phyloP scores from a whole-genome alignment of 1,139 yeast genomes.

The Yamadazyma sp. region DNA sequence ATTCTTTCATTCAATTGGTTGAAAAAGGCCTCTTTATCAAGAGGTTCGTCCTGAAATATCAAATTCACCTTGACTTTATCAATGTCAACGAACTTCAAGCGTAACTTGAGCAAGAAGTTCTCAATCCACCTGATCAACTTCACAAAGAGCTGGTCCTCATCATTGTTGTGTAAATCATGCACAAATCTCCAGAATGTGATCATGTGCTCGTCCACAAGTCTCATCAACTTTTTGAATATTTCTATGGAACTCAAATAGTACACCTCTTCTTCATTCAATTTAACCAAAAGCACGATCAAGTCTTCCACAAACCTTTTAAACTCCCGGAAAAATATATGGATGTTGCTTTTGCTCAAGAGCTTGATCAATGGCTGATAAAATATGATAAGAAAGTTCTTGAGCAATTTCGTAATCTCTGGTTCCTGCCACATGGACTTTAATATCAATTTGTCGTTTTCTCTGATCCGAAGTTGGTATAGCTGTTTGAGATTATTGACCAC shows the following conservation, averaged over 20 bases:
- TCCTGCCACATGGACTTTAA: slow-evolving; percentile 82
- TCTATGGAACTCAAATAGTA: slow-evolving; percentile 44
- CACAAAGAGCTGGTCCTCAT: slow-evolving; percentile 68
- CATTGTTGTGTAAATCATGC: slow-evolving; percentile 73
- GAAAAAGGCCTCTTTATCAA: slow-evolving; percentile 27
- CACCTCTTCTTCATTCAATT: slow-evolving; percentile 47
- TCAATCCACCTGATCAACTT: slow-evolving; percentile 70
- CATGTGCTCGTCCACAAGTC: slow-evolving; percentile 67
- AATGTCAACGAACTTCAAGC: slow-evolving; percentile 59
- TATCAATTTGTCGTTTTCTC: slow-evolving; percentile 73
- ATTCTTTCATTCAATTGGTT: slow-evolving; percentile 33
- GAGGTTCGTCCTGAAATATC: slow-evolving; percentile 10
- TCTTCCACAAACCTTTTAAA: slow-evolving; percentile 75
- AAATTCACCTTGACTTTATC: slow-evolving; percentile 44
- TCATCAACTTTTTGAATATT: slow-evolving; percentile 66
- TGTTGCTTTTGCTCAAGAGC: slow-evolving; percentile 72
- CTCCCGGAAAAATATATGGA: slow-evolving; percentile 73
- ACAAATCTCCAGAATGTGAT: slow-evolving; percentile 69
- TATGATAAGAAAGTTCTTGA: slow-evolving; percentile 71
- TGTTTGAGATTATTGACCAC: slow-evolving; percentile 55
- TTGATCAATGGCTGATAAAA: slow-evolving; percentile 83
- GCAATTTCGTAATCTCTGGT: slow-evolving; percentile 68
- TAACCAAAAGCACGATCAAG: slow-evolving; percentile 51
- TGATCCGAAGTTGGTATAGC: slow-evolving; percentile 60
- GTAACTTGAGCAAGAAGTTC: slow-evolving; percentile 53